A percentile compares a stretch with the other conserved stretches of the same genome.
These are phyloP conservation scores for Thermothelomyces thermophilus DNA, from an alignment of 2,329 filamentous ascomycete species.

Conservation along the genomic window DNA sequence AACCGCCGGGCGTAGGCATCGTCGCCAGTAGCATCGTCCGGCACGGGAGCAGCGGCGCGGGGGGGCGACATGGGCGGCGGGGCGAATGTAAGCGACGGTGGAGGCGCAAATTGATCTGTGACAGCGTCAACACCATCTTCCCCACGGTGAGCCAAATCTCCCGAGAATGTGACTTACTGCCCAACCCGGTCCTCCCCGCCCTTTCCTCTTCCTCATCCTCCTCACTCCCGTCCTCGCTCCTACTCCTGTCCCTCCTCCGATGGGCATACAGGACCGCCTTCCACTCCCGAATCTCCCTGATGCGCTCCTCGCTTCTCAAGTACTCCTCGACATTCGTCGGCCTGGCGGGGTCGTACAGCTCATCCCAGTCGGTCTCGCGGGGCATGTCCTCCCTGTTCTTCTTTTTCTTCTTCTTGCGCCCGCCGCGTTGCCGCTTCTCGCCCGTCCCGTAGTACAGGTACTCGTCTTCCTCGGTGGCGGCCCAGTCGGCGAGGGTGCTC, in stretches of 20 bases:
- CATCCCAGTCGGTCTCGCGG: slow-evolving; percentile 75
- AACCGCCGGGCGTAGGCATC: slow-evolving; percentile 62
- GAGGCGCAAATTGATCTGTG: slow-evolving; percentile 55
- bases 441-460: slow-evolving; percentile 57
- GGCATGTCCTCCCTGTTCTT: slow-evolving; percentile 49
- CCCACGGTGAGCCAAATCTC: not conserved
- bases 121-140: not conserved
- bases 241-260: slow-evolving; percentile 44
- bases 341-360: slow-evolving; percentile 77
- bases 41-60: slow-evolving; percentile 35
- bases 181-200: slow-evolving; percentile 29
- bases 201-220: slow-evolving; percentile 36
- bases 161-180: slow-evolving; percentile 31
- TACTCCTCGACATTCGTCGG: slow-evolving; percentile 85
- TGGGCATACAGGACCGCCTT: slow-evolving; percentile 74
- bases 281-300: slow-evolving; percentile 77
- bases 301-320: slow-evolving; percentile 73
- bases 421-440: slow-evolving; percentile 66
- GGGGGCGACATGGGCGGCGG: slow-evolving; percentile 48
- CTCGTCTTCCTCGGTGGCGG: slow-evolving; percentile 70
- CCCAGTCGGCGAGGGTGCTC: slow-evolving; percentile 74
- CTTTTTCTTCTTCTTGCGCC: slow-evolving; percentile 40
- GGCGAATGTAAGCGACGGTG: slow-evolving; percentile 49
- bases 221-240: slow-evolving; percentile 28
- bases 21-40: slow-evolving; percentile 58